phyloP scores from a whole-genome alignment of 352 stramenopile genomes.

The Lagenidium giganteum region DNA sequence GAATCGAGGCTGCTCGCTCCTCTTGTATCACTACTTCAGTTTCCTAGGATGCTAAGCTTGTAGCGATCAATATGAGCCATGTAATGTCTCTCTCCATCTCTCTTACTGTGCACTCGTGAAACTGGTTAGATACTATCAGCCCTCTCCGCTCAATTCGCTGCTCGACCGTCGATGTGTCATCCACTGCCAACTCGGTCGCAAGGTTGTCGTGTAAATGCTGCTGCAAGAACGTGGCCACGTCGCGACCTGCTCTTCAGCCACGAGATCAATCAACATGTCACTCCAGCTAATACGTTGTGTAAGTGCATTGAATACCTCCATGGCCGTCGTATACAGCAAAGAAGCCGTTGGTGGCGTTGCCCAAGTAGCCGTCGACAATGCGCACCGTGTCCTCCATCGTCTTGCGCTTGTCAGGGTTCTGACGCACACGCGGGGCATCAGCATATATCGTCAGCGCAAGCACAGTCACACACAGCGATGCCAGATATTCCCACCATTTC shows the following conservation, averaged over 20 bases:
- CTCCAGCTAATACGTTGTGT: too few relatives aligned
- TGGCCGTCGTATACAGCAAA: slow-evolving; percentile 80
- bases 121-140: not conserved
- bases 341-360: slow-evolving; percentile 51
- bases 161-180: slow-evolving; percentile 37
- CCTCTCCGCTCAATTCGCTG: slow-evolving; percentile 52
- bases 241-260: slow-evolving; percentile 32
- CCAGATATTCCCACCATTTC: slow-evolving; percentile 46
- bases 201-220: slow-evolving; percentile 60
- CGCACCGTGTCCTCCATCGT: slow-evolving; percentile 81
- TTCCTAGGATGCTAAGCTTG: too few relatives aligned
- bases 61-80: too few relatives aligned
- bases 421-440: not conserved
- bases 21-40: too few relatives aligned
- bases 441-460: not conserved
- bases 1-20: too few relatives aligned
- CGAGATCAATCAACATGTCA: too few relatives aligned
- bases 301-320: slow-evolving; percentile 38
- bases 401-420: slow-evolving; percentile 73
- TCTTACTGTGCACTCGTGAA: too few relatives aligned
- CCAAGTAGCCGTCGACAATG: slow-evolving; percentile 66
- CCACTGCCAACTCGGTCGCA: slow-evolving; percentile 35
- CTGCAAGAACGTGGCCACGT: slow-evolving; percentile 68
- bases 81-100: too few relatives aligned
- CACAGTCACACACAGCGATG: not conserved